Conservation (phyloP, 768 basidiomycete species). For the Cantharellus cinnabarinus region DNA sequence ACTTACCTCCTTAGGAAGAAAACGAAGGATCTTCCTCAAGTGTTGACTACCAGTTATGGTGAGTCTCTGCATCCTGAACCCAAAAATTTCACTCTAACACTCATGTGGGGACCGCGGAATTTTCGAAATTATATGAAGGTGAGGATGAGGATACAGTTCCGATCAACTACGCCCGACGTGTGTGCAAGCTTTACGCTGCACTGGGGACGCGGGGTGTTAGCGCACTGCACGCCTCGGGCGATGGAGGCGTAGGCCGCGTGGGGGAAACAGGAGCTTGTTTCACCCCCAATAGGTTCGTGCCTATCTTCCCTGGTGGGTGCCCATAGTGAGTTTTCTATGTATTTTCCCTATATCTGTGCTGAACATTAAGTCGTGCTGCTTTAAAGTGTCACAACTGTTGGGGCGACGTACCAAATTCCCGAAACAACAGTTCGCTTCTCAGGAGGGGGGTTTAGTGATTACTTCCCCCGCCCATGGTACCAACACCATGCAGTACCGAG, state of each 20-base stretch:
- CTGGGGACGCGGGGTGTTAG: constrained; percentile 3
- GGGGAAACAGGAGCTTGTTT: not conserved
- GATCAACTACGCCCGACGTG: not conserved
- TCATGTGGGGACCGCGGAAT: too few species aligned
- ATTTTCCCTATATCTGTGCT: too few species aligned
- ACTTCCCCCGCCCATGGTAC: not conserved
- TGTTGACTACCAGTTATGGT: constrained; percentile 3
- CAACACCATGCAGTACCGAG: not conserved
- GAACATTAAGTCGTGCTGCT: too few species aligned
- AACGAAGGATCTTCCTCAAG: not conserved
- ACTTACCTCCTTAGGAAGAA: not conserved
- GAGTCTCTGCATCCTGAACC: not conserved
- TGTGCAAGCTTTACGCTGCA: constrained; percentile 2
- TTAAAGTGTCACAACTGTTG: constrained; percentile 1
- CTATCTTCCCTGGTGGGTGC: constrained; percentile 3
- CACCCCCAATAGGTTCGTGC: constrained; percentile 1
- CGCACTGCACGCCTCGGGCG: not conserved
- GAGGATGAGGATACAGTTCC: constrained; percentile 3
- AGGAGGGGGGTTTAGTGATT: constrained; percentile 6
- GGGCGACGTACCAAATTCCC: constrained; percentile 1
- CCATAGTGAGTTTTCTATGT: not conserved
- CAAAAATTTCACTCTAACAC: too few species aligned
- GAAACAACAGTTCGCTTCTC: constrained; percentile 3
- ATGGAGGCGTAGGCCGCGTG: not conserved
- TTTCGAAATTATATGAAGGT: not conserved